phyloP scores from a whole-genome alignment of 2,329 filamentous ascomycete species.

The Beauveria rudraprayagi region DNA sequence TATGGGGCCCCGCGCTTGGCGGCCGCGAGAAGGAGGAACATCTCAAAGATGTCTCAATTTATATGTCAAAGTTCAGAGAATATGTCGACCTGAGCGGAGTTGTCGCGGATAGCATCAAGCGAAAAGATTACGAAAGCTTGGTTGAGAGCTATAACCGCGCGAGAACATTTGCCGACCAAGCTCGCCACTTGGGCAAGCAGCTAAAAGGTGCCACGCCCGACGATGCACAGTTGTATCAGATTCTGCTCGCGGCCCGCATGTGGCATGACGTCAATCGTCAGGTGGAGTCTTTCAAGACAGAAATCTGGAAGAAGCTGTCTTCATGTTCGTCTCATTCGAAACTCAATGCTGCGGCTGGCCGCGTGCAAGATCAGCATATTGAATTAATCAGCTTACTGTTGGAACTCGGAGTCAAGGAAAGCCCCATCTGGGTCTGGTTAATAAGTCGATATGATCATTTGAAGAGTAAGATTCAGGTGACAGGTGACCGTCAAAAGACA shows the following conservation, averaged over 20 bases:
- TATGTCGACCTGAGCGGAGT: conserved; percentile 73
- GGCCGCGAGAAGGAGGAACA: conserved; percentile 86
- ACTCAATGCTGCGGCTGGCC: conserved; percentile 37
- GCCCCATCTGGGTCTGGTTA: conserved; percentile 95
- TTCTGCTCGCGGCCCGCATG: conserved; percentile 84
- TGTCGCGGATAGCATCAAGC: conserved; percentile 77
- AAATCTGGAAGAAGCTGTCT: conserved; percentile 76
- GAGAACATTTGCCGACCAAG: conserved; percentile 72
- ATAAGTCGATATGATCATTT: conserved; percentile 82
- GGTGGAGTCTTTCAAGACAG: conserved; percentile 77
- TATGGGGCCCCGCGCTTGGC: conserved; percentile 91
- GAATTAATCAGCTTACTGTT: conserved; percentile 81
- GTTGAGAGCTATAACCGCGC: conserved; percentile 82
- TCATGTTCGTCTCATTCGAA: conserved; percentile 53
- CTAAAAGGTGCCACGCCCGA: conserved; percentile 50
- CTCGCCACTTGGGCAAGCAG: conserved; percentile 57
- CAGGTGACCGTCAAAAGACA: conserved; percentile 77
- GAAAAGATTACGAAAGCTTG: conserved; percentile 81
- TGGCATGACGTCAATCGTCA: conserved; percentile 91
- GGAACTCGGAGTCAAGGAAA: conserved; percentile 92
- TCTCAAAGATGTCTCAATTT: conserved; percentile 67
- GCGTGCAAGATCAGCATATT: conserved; percentile 76
- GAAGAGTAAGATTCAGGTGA: conserved; percentile 72
- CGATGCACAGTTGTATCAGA: conserved; percentile 75
- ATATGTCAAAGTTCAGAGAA: conserved; percentile 70